Evolutionary conservation across 345 rosid species (phyloP), one percentile per base, ranked within the genome.

Genomic region (Geranium brycei): DNA sequence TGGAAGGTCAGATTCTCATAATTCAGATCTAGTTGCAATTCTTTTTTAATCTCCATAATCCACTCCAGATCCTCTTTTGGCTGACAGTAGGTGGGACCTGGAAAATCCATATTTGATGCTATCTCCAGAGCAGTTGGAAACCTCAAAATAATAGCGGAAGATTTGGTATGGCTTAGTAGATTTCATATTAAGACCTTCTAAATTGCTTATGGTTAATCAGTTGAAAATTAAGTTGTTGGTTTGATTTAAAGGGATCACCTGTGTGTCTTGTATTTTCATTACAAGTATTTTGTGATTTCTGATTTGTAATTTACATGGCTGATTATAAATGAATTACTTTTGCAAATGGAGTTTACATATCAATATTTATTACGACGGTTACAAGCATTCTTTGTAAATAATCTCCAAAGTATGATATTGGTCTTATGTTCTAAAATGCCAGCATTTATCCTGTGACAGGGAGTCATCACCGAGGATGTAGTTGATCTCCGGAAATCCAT

Each of bases 391-490:
- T 23, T 23, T 23, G 28, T 23, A 23, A 7, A 47, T 47, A 47
- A 6, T 47, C 11, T 47, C 53, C 15, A 47, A 6, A 23, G 28
- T 23, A 47, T 47, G 53, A 2, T 47, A 11, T 47, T 47, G 53
- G 5, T 47, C 53, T 6, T 47, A 47, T 47, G 15, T 23, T 47
- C 53, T 47, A 8, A 47, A 47, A 10, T 13, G 5, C 11, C 35
- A 64, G 7, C 28, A 31, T 4, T 60, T 66, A 41, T 67, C 7
- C 18, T 59, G 19, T 63, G 55, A 61, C 80, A 92, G 98, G 98
- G 98, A 64, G 96, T 92, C 69, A 89, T 92, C 73, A 92, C 96
- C 15, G 81, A 87, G 72, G 98, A 92, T 80, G 98, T 92, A 38
- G 86, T 85, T 71, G 72, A 81, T 68, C 87, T 92, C 57, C 82